These are phyloP conservation scores for Apophysomyces elegans DNA, from an alignment of 371 early-diverging fungal species.

Conservation along the genomic window DNA sequence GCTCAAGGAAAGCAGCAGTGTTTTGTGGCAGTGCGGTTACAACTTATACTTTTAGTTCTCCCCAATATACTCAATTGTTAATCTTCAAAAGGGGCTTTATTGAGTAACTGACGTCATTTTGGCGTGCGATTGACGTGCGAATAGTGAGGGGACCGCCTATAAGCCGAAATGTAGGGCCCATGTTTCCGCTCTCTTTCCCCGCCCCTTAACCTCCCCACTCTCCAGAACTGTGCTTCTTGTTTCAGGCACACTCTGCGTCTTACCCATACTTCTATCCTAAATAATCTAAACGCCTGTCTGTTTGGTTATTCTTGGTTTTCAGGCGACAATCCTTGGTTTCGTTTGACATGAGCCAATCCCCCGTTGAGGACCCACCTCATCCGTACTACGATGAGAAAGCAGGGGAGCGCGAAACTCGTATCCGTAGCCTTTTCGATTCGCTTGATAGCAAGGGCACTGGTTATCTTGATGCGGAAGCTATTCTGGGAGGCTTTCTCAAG, in stretches of 20 bases:
- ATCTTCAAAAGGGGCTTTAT: no score
- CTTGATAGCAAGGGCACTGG: constrained; percentile 48
- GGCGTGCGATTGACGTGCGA: no score
- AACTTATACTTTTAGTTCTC: no score
- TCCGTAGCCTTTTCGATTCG: constrained; percentile 51
- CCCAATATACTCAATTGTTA: no score
- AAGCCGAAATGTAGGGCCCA: neutral
- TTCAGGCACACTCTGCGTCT: constrained; percentile 6
- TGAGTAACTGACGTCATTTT: no score
- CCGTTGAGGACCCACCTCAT: constrained; percentile 31
- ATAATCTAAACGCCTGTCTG: neutral
- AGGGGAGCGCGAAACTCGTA: constrained; percentile 48
- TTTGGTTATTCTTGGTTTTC: constrained; percentile 2
- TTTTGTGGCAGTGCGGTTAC: no score
- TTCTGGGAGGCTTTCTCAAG: constrained; percentile 52
- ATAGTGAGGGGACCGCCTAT: no score
- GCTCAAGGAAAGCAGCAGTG: no score
- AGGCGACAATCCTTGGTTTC: neutral
- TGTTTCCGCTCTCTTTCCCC: neutral
- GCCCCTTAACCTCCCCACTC: constrained; percentile 5
- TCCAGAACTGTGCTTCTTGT: constrained; percentile 2
- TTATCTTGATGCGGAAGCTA: constrained; percentile 51
- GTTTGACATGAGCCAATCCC: constrained; percentile 9
- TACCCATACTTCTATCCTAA: neutral
- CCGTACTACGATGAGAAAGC: constrained; percentile 56